Evolutionary conservation across 345 rosid genomes (phyloP).

Genomic region (Rhizophora mangle): DNA sequence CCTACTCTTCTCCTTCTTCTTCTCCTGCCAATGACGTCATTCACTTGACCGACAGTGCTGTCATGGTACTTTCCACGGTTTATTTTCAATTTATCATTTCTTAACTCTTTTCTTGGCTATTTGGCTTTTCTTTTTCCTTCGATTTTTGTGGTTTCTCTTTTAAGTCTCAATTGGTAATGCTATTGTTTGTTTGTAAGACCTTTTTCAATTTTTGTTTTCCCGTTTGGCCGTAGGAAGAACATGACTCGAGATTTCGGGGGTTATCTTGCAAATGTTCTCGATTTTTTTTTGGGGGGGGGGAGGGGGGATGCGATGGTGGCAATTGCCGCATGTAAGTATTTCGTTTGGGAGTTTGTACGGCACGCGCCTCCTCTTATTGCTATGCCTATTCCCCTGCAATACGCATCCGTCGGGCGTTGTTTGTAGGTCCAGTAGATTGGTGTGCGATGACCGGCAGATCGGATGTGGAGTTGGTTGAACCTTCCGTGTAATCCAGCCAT

Average conservation of each 20-base stretch:
- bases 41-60: slow-evolving; percentile 60
- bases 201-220: background rate
- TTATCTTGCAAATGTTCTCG: too few species aligned
- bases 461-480: too few species aligned
- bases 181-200: background rate
- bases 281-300: too few species aligned
- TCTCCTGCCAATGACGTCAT: slow-evolving; percentile 38
- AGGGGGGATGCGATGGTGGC: background rate
- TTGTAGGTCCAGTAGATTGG: too few species aligned
- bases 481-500: too few species aligned
- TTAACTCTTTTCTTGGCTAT: background rate
- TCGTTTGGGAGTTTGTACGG: too few species aligned
- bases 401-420: too few species aligned
- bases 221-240: too few species aligned
- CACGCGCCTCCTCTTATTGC: too few species aligned
- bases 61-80: slow-evolving; percentile 45
- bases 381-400: too few species aligned
- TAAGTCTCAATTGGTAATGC: background rate
- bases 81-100: background rate
- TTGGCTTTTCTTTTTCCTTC: background rate
- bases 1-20: slow-evolving; percentile 38
- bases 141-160: background rate
- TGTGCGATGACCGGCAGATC: too few species aligned
- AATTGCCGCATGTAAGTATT: background rate
- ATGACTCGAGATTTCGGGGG: too few species aligned